These are phyloP conservation scores for Aureobasidium sp. DNA, from an alignment of 2,329 filamentous ascomycete genomes.

Conservation along the genomic window DNA sequence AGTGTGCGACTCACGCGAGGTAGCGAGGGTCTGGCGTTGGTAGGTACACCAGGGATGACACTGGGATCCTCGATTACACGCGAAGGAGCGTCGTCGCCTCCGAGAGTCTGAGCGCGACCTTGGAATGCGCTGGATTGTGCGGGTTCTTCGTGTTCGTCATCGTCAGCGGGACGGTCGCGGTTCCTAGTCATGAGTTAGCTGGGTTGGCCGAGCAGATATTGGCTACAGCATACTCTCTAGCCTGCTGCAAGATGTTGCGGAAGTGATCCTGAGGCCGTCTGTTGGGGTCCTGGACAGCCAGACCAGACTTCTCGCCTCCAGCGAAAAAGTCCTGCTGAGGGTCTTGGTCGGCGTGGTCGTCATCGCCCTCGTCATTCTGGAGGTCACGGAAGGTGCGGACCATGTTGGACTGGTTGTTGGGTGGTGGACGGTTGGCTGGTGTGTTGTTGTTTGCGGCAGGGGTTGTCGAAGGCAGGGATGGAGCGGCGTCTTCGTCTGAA, in stretches of 20 bases:
- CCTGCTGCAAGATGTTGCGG: conserved; percentile 41
- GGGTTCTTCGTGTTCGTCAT: conserved; percentile 40
- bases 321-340: conserved; percentile 65
- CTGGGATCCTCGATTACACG: conserved; percentile 57
- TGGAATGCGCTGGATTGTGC: conserved; percentile 42
- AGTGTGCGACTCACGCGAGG: conserved; percentile 57
- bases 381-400: conserved; percentile 38
- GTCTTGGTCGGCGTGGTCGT: conserved; percentile 52
- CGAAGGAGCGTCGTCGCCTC: conserved; percentile 67
- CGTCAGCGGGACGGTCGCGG: conserved; percentile 46
- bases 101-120: conserved; percentile 66
- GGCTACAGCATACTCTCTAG: conserved; percentile 30
- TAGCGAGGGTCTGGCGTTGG: conserved; percentile 18
- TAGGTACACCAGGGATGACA: conserved; percentile 27
- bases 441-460: conserved; percentile 10
- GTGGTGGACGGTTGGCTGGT: conserved; percentile 12
- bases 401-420: conserved; percentile 20
- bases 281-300: conserved; percentile 55
- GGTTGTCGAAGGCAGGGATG: conserved; percentile 13
- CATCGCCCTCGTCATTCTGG: conserved; percentile 42
- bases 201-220: not conserved
- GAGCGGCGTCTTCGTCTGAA: conserved; percentile 11
- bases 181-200: conserved; percentile 39
- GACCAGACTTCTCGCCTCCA: conserved; percentile 76
- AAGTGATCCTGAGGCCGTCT: conserved; percentile 33